phyloP scores from a whole-genome alignment of 768 basidiomycete species.

The Collybia nuda region DNA sequence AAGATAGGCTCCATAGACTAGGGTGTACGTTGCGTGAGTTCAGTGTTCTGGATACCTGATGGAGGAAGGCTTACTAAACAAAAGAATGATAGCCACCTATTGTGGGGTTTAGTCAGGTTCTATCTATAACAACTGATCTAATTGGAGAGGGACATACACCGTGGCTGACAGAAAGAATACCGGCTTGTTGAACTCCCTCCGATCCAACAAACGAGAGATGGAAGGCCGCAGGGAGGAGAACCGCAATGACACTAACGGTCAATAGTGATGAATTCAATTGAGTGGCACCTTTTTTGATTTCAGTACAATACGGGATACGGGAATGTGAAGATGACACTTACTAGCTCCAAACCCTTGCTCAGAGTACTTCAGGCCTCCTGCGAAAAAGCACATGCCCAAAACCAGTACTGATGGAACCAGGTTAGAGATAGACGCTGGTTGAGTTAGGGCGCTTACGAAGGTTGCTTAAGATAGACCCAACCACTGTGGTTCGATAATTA shows the following conservation, averaged over 20 bases:
- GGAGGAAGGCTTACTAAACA: slow-evolving; percentile 55
- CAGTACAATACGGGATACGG: not conserved
- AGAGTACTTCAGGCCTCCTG: slow-evolving; percentile 74
- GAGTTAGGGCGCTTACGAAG: slow-evolving; percentile 49
- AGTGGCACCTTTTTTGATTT: slow-evolving; percentile 44
- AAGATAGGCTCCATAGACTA: slow-evolving; percentile 77
- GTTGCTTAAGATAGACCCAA: slow-evolving; percentile 88
- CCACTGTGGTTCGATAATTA: slow-evolving; percentile 44
- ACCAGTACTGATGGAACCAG: slow-evolving; percentile 56
- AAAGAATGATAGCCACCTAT: slow-evolving; percentile 74
- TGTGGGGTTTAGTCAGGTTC: not conserved
- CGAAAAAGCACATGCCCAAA: slow-evolving; percentile 90
- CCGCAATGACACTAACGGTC: slow-evolving; percentile 76
- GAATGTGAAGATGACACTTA: slow-evolving; percentile 41
- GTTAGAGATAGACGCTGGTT: slow-evolving; percentile 1
- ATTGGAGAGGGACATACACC: slow-evolving; percentile 48
- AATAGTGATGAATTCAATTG: slow-evolving; percentile 77
- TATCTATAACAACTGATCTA: not conserved
- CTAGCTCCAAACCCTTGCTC: slow-evolving; percentile 79
- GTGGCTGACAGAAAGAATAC: slow-evolving; percentile 69
- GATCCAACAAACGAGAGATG: slow-evolving; percentile 47
- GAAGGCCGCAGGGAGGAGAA: slow-evolving; percentile 80
- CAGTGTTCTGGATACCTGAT: slow-evolving; percentile 29
- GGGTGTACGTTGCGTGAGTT: slow-evolving; percentile 24
- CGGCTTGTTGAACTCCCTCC: slow-evolving; percentile 28